Conservation (phyloP, 192 early-diverging fungal species). For the Coemansia sp. region DNA sequence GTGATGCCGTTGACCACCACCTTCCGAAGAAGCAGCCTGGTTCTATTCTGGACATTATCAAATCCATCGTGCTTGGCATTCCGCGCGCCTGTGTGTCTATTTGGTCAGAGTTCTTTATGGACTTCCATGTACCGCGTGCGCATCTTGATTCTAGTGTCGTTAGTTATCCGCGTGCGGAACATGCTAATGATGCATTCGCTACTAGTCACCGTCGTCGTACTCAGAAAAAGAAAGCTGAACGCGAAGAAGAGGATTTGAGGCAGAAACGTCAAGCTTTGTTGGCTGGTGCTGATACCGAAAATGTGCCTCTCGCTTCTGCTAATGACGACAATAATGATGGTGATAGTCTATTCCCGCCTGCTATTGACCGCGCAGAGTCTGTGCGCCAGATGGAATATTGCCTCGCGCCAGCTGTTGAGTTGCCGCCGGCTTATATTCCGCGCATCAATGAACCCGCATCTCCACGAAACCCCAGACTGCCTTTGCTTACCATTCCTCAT, state of each 20-base stretch:
- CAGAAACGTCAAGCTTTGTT: too few relatives aligned
- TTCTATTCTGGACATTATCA: constrained; percentile 33
- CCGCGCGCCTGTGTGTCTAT: constrained; percentile 13
- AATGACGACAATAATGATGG: neutral
- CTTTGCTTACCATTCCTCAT: too few relatives aligned
- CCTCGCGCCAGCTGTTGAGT: constrained; percentile 10
- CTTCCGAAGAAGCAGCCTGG: constrained; percentile 39
- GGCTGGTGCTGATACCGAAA: too few relatives aligned
- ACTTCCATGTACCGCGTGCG: constrained; percentile 32
- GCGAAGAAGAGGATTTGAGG: neutral
- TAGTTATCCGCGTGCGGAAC: constrained; percentile 21
- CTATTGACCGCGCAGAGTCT: constrained; percentile 1
- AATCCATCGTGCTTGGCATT: neutral
- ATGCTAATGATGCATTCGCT: constrained; percentile 21
- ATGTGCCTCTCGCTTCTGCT: neutral
- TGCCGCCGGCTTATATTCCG: constrained; percentile 2
- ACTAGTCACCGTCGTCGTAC: constrained; percentile 1
- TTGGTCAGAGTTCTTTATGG: constrained; percentile 28
- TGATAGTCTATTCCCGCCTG: too few relatives aligned
- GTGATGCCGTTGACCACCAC: constrained; percentile 15
- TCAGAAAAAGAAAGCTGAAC: constrained; percentile 5
- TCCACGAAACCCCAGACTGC: too few relatives aligned
- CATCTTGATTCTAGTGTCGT: constrained; percentile 32
- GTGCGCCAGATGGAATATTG: constrained; percentile 11
- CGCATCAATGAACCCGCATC: neutral